Conservation (phyloP, 2,329 filamentous ascomycete genomes). For the Calonectria hongkongensis region DNA sequence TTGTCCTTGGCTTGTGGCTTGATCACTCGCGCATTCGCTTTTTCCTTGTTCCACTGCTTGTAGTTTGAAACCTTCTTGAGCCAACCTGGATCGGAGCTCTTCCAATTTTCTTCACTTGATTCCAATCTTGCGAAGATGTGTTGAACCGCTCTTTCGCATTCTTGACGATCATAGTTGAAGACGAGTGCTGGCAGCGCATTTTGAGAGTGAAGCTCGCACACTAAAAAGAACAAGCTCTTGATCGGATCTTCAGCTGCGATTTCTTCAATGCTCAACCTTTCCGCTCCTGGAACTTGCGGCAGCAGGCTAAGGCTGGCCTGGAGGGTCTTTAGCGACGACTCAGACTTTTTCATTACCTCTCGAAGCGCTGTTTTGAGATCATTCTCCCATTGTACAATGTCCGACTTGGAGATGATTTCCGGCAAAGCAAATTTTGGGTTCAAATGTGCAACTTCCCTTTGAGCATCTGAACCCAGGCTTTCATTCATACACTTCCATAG, state of each 20-base stretch:
- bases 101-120: slow-evolving; percentile 65
- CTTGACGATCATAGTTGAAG: slow-evolving; percentile 83
- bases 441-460: slow-evolving; percentile 60
- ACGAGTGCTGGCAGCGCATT: slow-evolving; percentile 83
- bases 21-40: slow-evolving; percentile 53
- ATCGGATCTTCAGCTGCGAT: slow-evolving; percentile 12
- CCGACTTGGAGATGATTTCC: slow-evolving; percentile 75
- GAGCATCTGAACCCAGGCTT: slow-evolving; percentile 22
- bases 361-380: slow-evolving; percentile 75
- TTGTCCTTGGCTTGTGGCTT: slow-evolving; percentile 62
- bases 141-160: slow-evolving; percentile 77
- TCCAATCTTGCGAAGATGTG: slow-evolving; percentile 71
- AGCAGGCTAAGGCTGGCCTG: slow-evolving; percentile 20
- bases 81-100: slow-evolving; percentile 76
- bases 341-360: slow-evolving; percentile 74
- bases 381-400: slow-evolving; percentile 80
- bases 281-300: not conserved
- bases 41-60: slow-evolving; percentile 73
- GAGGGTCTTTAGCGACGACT: slow-evolving; percentile 62
- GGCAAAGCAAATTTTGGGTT: slow-evolving; percentile 70
- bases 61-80: slow-evolving; percentile 74
- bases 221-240: slow-evolving; percentile 67
- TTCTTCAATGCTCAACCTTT: not conserved
- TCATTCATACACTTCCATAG: slow-evolving; percentile 80
- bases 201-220: slow-evolving; percentile 76